Base-by-base conservation (phyloP, 73 alveolate genomes). In the Uronychia setigera region DNA sequence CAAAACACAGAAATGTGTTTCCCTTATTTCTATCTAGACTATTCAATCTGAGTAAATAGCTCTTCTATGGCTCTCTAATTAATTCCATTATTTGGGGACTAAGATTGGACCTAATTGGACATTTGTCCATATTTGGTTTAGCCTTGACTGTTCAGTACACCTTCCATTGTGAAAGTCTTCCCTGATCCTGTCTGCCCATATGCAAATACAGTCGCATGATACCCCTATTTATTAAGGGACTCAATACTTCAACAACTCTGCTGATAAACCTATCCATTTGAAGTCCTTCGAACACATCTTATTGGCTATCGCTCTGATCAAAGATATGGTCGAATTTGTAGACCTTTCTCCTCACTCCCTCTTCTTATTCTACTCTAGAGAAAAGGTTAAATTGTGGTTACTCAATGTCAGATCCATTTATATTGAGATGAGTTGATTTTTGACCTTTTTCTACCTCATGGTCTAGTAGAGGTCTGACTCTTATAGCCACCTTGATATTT, bases 151-250 rank as follows among this genome's bases (percentile, higher is more conserved):
- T 35, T 33, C 58, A 31, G 59, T 27, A 57, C 28, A 26, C 94
- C 94, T 27, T 88, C 90, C 94, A 88, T 88, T 1, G 94, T 80
- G 83, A 14, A 81, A 13, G 94, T 88, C 84, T 88, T 88, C 27
- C 94, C 94, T 35, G 94, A 88, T 19, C 94, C 94, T 0, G 94
- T 88, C 79, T 88, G 57, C 19, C 94, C 94, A 81, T 88, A 88
- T 32, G 90, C 89, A 58, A 88, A 88, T 30, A 88, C 58, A 13
- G 94, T 88, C 14, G 90, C 86, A 76, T 88, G 94, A 58, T 60
- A 88, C n/a, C 94, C 94, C 90, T 83, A 32, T 27, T 27, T 25
- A 32, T 76, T 1, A 74, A 9, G 29, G 29, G 74, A n/a, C 25
- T 11, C 26, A 30, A n/a, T 76, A 83, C 90, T 78, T 86, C 92